phyloP scores from a whole-genome alignment of 306 rosid species.

The Canavalia ensiformis region DNA sequence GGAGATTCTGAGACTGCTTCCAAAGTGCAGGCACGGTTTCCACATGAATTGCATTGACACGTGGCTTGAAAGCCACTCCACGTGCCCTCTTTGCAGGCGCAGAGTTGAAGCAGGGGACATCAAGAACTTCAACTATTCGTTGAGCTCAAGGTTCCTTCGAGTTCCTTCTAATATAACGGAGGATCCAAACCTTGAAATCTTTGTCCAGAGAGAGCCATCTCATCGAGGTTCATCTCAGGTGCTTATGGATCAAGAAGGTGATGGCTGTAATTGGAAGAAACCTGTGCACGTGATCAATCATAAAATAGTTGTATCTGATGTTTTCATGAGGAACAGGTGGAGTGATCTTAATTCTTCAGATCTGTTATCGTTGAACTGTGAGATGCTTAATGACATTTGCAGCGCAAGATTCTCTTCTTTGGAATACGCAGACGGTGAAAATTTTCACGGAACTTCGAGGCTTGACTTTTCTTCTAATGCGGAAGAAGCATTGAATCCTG shows the following conservation, averaged over 20 bases:
- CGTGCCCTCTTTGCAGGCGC: constrained; percentile 88
- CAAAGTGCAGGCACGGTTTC: constrained; percentile 88
- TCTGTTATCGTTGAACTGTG: constrained; percentile 70
- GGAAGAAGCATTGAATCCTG: constrained; percentile 45
- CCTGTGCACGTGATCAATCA: constrained; percentile 66
- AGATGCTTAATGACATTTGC: constrained; percentile 65
- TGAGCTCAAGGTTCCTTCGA: constrained; percentile 67
- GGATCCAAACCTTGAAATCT: constrained; percentile 75
- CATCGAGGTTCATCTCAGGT: constrained; percentile 45
- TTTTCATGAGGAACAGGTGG: constrained; percentile 76
- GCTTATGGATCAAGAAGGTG: constrained; percentile 46
- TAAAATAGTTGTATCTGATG: constrained; percentile 68
- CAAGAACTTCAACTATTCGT: constrained; percentile 51
- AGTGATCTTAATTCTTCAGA: constrained; percentile 85
- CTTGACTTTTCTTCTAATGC: constrained; percentile 40
- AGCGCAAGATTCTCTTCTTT: constrained; percentile 64
- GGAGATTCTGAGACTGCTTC: constrained; percentile 76
- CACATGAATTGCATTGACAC: constrained; percentile 82
- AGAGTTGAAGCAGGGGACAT: constrained; percentile 66
- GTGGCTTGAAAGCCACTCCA: constrained; percentile 90
- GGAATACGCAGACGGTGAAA: constrained; percentile 10
- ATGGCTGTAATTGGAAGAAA: constrained; percentile 36
- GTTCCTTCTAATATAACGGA: constrained; percentile 67
- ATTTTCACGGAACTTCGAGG: not conserved
- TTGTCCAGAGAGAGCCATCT: constrained; percentile 74